Conservation (phyloP, 352 stramenopile genomes). For the Globisporangium splendens region DNA sequence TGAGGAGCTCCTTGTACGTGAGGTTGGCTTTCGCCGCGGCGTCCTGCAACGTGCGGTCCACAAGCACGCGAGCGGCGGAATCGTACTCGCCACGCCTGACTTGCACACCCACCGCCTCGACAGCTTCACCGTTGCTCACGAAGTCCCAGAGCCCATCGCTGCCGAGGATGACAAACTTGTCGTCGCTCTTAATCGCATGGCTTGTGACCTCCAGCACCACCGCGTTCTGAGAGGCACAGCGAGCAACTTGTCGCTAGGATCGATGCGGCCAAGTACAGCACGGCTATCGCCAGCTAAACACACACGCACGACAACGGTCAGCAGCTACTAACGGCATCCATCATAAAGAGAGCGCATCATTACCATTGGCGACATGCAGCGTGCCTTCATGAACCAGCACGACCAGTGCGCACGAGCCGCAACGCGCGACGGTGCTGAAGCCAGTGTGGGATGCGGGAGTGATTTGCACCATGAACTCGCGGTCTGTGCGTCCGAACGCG, state of each 20-base stretch:
- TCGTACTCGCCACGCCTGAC: constrained; percentile 56
- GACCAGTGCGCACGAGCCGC: constrained; percentile 81
- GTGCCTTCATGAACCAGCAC: constrained; percentile 60
- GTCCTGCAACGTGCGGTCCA: too few species aligned
- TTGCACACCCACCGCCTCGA: constrained; percentile 82
- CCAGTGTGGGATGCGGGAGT: constrained; percentile 83
- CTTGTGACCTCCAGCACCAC: constrained; percentile 90
- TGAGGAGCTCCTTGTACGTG: too few species aligned
- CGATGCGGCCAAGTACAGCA: constrained; percentile 53
- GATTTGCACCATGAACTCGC: constrained; percentile 79
- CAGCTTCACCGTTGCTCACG: constrained; percentile 91
- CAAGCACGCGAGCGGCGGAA: too few species aligned
- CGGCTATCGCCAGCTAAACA: constrained; percentile 60
- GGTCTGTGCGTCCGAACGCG: constrained; percentile 81
- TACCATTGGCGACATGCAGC: constrained; percentile 80
- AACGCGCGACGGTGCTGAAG: constrained; percentile 83
- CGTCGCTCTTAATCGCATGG: constrained; percentile 54
- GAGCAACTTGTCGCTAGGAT: constrained; percentile 18
- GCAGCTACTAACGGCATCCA: too few species aligned
- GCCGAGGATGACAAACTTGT: constrained; percentile 96
- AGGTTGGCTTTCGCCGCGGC: too few species aligned
- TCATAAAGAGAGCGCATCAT: too few species aligned
- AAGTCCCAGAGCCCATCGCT: constrained; percentile 97
- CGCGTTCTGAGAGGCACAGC: constrained; percentile 86
- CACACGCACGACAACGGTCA: too few species aligned